These are phyloP conservation scores for Pseudonitzschia multiseries DNA, from an alignment of 108 stramenopile genomes.

Conservation along the genomic window DNA sequence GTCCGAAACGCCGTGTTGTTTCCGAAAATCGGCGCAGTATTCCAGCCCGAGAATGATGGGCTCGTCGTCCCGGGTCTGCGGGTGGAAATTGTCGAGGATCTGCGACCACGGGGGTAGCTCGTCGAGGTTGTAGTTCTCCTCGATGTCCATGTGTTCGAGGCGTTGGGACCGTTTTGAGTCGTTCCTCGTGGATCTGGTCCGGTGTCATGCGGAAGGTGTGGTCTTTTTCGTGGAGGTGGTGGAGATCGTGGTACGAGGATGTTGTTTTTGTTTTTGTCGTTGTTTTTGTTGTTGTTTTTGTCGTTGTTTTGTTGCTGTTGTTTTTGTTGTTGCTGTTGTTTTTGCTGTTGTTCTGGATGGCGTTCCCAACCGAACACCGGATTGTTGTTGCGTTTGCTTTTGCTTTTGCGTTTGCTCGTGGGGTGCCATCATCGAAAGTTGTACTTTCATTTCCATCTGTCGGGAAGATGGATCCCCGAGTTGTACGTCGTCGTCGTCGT, in stretches of 20 bases:
- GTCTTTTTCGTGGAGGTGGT: no score
- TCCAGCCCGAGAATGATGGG: constrained; percentile 34
- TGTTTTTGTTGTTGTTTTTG: no score
- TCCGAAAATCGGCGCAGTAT: constrained; percentile 24
- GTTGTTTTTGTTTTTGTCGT: not conserved
- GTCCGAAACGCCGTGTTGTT: not conserved
- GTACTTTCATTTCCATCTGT: no score
- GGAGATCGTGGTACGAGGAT: no score
- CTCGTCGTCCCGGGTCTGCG: constrained; percentile 9
- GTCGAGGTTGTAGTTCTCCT: not conserved
- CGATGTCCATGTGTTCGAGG: constrained; percentile 2
- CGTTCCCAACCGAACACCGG: no score
- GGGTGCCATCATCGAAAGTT: no score
- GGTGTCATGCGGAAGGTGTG: not conserved
- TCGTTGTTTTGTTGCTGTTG: not conserved
- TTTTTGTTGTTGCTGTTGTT: not conserved
- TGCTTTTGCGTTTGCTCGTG: not conserved
- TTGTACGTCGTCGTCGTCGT: no score
- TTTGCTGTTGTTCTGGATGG: no score
- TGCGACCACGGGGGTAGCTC: constrained; percentile 33
- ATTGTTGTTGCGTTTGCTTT: not conserved
- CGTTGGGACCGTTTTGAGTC: not conserved
- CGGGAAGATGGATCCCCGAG: no score
- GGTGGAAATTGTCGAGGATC: constrained; percentile 16
- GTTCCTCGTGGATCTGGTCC: not conserved